Evolutionary conservation across 345 rosid species (phyloP), one percentile per base, ranked within the genome.

Genomic region (Microcos paniculata): DNA sequence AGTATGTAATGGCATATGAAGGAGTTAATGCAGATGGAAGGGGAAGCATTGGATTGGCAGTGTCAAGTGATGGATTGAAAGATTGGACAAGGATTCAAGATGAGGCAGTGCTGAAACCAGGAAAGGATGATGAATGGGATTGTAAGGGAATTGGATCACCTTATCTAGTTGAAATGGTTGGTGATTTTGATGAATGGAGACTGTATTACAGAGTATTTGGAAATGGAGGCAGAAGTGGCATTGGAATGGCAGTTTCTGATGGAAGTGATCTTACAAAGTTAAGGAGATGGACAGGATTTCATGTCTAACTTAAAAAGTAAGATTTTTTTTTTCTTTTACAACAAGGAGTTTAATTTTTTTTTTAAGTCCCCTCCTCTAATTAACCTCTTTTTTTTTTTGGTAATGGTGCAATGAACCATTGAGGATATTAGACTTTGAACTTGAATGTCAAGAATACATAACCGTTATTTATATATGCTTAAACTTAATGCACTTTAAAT

Each of bases 1-100:
- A 74, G 14, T 92, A 90, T 81, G 75, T 88, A 78, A 90, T 94
- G 98, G 92, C 85, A 0, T 90, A 87, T 75, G 92, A 94, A 83
- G 94, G 90, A 43, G 84, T 87, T 12, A 87, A 68, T 72, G 84
- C 70, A 16, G 82, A 69, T 11, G 93, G 92, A 10, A 71, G 75
- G 69, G 61, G 75, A 74, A 82, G 92, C 43, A 94, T 92, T 48
- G 91, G 93, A 21, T 66, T 90, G 80, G 94, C 94, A 2, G 77
- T 84, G 68, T 92, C 96, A 3, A 28, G 76, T 21, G 96, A 89
- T 53, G 96, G 96, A 51, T 56, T 89, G 75, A 87, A 67, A 61
- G 89, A 80, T 6, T 94, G 97, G 97, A 83, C 70, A 70, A 87
- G 87, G 72, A 61, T 83, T 4, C 69, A 79, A 49, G 85, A 79